These are phyloP conservation scores for Podospora australis DNA, from an alignment of 495 filamentous ascomycete genomes.

Conservation along the genomic window DNA sequence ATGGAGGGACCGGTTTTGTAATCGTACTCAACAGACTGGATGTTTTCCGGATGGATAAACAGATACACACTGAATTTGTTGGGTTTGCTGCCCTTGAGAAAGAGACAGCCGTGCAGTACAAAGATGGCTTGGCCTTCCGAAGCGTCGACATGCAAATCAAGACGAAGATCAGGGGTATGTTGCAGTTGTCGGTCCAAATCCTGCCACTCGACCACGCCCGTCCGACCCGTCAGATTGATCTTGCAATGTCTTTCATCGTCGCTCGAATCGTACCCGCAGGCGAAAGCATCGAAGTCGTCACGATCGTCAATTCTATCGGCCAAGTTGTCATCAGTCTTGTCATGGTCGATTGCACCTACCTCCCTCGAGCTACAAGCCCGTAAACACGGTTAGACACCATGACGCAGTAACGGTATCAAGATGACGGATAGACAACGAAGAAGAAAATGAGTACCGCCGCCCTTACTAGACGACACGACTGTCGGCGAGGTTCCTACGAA, in stretches of 20 bases:
- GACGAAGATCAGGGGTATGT: constrained; percentile 3
- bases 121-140: constrained; percentile 4
- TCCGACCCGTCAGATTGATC: not conserved
- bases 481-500: constrained; percentile 2
- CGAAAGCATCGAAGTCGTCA: not conserved
- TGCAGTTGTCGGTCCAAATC: not conserved
- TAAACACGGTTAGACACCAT: constrained; percentile 1
- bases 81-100: not conserved
- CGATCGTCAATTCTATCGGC: not conserved
- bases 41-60: not conserved
- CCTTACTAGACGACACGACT: constrained; percentile 1
- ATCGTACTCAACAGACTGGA: not conserved
- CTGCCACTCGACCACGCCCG: constrained; percentile 1
- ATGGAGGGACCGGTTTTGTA: not conserved
- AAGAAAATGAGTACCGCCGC: not conserved
- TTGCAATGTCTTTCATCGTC: constrained; percentile 6
- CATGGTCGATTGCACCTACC: not conserved
- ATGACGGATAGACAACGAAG: not conserved
- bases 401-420: not conserved
- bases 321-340: not conserved
- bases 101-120: constrained; percentile 1
- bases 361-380: constrained; percentile 5
- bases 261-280: not conserved
- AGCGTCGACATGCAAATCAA: constrained; percentile 2
- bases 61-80: constrained; percentile 1